Conservation (phyloP, 768 basidiomycete species). For the Suillus discolor region DNA sequence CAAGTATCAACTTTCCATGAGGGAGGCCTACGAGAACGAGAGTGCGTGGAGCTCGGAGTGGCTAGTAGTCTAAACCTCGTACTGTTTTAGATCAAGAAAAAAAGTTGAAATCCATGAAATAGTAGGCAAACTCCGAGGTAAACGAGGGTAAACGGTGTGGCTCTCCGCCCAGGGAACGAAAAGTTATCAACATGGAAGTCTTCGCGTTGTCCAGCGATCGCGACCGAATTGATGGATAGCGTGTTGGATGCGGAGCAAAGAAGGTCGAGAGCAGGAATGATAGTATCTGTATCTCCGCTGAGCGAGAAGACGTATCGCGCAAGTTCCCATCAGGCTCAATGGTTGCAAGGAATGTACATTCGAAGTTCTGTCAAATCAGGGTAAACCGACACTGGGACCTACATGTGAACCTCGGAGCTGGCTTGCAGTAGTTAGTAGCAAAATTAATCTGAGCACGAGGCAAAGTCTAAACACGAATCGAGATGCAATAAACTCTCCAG, state of each 20-base stretch:
- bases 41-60: neutral
- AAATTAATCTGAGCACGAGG: conserved; percentile 2
- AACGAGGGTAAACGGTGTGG: neutral
- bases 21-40: neutral
- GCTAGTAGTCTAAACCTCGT: neutral
- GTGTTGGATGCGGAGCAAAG: conserved; percentile 1
- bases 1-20: neutral
- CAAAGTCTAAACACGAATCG: conserved; percentile 4
- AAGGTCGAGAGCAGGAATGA: neutral
- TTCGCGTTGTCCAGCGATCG: neutral
- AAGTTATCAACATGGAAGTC: neutral
- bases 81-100: neutral
- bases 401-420: neutral
- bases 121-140: neutral
- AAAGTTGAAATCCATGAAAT: neutral
- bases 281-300: conserved; percentile 3
- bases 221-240: neutral
- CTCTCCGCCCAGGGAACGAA: neutral
- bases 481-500: neutral
- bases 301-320: neutral
- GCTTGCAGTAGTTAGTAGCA: neutral
- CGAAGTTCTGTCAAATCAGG: conserved; percentile 2
- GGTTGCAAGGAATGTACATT: neutral
- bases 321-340: conserved; percentile 2
- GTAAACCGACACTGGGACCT: neutral